Conservation (phyloP, 495 filamentous ascomycete species). For the Geoglossum glabrum region DNA sequence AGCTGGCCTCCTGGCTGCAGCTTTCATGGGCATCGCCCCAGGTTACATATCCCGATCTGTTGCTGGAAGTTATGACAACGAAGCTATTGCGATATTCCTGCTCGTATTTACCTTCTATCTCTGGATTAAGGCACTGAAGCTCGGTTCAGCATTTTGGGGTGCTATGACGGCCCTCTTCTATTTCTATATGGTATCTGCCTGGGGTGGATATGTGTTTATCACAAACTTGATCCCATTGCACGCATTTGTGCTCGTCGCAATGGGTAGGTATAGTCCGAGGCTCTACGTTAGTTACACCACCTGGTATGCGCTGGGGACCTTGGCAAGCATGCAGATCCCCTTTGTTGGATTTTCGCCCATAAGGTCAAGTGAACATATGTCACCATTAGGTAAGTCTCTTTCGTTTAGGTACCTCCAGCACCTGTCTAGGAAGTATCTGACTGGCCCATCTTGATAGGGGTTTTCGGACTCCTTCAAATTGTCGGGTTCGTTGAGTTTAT, state of each 20-base stretch:
- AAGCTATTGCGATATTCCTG: conserved; percentile 97
- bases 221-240: conserved; percentile 94
- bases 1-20: conserved; percentile 81
- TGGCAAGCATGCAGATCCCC: conserved; percentile 98
- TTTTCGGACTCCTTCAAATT: conserved; percentile 90
- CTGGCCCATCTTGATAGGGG: conserved; percentile 30
- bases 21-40: conserved; percentile 93
- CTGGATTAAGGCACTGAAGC: conserved; percentile 97
- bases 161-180: conserved; percentile 91
- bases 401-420: background rate
- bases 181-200: conserved; percentile 98
- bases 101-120: conserved; percentile 97
- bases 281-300: conserved; percentile 93
- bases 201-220: conserved; percentile 99
- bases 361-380: conserved; percentile 96
- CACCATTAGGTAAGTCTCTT: conserved; percentile 54
- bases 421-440: background rate
- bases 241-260: conserved; percentile 83
- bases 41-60: conserved; percentile 97
- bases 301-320: conserved; percentile 91
- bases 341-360: conserved; percentile 97
- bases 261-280: conserved; percentile 88
- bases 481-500: conserved; percentile 86
- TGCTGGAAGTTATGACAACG: conserved; percentile 98
- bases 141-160: conserved; percentile 89